These are phyloP conservation scores for Mycena metata DNA, from an alignment of 768 basidiomycete genomes.

Conservation along the genomic window DNA sequence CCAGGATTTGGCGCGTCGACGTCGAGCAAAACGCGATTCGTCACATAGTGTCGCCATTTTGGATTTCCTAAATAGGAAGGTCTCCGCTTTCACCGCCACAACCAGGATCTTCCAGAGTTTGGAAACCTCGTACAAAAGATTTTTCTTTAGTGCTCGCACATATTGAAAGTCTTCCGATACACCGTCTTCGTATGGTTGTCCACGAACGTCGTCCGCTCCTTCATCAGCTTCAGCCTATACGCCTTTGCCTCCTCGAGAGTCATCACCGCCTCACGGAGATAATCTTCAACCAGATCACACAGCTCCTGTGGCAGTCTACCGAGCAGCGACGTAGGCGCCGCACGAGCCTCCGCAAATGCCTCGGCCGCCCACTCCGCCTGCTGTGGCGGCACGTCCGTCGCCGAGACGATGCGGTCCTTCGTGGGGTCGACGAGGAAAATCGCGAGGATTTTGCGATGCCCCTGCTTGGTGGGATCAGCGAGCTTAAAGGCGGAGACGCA, in stretches of 20 bases:
- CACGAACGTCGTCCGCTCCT: constrained; percentile 39
- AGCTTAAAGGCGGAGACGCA: constrained; percentile 53
- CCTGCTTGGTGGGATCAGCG: constrained; percentile 49
- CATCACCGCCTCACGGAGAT: constrained; percentile 32
- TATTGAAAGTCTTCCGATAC: constrained; percentile 31
- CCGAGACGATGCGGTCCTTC: constrained; percentile 45
- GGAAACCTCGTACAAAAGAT: too few species aligned
- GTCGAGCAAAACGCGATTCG: too few species aligned
- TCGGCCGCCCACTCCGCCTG: constrained; percentile 46
- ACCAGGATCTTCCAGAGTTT: too few species aligned
- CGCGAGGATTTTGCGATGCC: constrained; percentile 55
- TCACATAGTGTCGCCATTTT: too few species aligned
- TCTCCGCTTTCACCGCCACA: too few species aligned
- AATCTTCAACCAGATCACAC: constrained; percentile 22
- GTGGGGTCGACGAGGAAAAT: constrained; percentile 56
- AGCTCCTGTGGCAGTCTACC: constrained; percentile 27
- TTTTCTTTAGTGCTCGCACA: constrained; percentile 34
- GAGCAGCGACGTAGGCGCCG: not conserved
- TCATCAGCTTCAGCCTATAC: constrained; percentile 38
- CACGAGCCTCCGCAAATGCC: constrained; percentile 31
- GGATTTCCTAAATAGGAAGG: too few species aligned
- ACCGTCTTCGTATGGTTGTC: constrained; percentile 13
- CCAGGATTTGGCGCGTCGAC: too few species aligned
- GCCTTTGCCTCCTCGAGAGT: constrained; percentile 30
- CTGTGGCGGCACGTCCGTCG: constrained; percentile 48